These are phyloP conservation scores for Cinnamomum chago DNA, from an alignment of 164 flowering plant species.

Conservation along the genomic window DNA sequence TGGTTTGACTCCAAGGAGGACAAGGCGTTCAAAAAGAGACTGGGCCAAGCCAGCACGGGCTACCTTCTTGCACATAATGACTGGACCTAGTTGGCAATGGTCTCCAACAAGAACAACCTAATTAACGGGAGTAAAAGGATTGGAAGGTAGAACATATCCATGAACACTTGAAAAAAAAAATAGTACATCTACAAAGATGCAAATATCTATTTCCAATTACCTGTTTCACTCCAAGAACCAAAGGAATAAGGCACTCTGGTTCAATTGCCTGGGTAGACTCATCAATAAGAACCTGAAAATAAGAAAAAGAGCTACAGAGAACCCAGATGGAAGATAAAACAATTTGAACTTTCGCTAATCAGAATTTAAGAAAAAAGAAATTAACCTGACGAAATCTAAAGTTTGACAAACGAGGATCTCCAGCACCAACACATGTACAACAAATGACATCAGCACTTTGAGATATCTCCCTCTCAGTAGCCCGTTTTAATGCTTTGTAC, in stretches of 20 bases:
- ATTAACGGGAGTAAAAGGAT: constrained; percentile 2
- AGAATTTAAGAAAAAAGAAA: background rate
- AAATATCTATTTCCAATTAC: constrained; percentile 26
- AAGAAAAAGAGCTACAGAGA: background rate
- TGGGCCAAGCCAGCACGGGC: constrained; percentile 99
- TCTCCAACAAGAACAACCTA: constrained; percentile 99
- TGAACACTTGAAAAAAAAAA: no score
- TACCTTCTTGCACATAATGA: constrained; percentile 99
- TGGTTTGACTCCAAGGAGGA: constrained; percentile 94
- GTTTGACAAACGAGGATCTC: constrained; percentile 94
- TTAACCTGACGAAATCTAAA: constrained; percentile 98
- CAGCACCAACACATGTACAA: constrained; percentile 99
- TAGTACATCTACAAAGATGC: background rate
- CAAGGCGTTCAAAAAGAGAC: constrained; percentile 97
- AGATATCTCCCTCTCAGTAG: constrained; percentile 97
- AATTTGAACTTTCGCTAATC: background rate
- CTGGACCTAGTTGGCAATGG: constrained; percentile 99
- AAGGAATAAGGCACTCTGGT: constrained; percentile 98
- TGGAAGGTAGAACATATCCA: no score
- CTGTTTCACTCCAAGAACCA: constrained; percentile 99
- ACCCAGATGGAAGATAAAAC: background rate
- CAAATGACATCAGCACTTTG: constrained; percentile 99
- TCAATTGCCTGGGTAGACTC: constrained; percentile 99
- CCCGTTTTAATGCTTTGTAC: constrained; percentile 90
- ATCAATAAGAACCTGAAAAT: constrained; percentile 87